Percentiles rank a stretch among this genome's conserved stretches.
These are phyloP conservation scores for Globisporangium barbulae DNA, from an alignment of 352 stramenopile species.

Conservation along the genomic window DNA sequence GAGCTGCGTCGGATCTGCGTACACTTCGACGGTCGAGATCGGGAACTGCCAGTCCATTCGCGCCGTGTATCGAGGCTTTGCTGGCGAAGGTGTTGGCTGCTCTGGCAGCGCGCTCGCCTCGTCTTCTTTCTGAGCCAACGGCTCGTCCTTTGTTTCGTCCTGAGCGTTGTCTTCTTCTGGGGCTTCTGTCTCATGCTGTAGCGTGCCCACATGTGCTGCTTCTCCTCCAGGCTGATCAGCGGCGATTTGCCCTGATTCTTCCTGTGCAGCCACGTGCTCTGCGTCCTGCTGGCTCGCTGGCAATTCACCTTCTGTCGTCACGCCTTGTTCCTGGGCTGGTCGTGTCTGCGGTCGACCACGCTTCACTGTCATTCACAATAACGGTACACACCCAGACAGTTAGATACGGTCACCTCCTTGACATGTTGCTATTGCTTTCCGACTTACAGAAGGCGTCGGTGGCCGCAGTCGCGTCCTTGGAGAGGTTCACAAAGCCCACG, in stretches of 20 bases:
- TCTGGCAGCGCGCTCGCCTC: conserved; percentile 9
- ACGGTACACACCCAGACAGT: not conserved
- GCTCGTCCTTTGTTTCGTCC: not conserved
- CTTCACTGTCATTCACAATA: conserved; percentile 12
- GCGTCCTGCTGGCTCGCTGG: not conserved
- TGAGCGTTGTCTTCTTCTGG: not conserved
- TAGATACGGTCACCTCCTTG: not conserved
- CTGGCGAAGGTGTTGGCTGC: not conserved
- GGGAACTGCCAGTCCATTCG: conserved; percentile 66
- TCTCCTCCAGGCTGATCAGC: not conserved
- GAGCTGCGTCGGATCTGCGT: conserved; percentile 41
- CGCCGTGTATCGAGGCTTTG: conserved; percentile 46
- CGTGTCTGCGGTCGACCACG: conserved; percentile 4
- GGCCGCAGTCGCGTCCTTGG: conserved; percentile 60
- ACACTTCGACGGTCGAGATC: conserved; percentile 71
- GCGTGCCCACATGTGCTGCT: not conserved
- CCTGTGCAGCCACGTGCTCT: not conserved
- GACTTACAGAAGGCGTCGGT: conserved; percentile 78
- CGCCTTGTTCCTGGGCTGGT: not conserved
- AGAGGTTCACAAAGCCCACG: conserved; percentile 76
- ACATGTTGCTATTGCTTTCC: not conserved
- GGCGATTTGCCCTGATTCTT: not conserved
- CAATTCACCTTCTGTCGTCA: not conserved
- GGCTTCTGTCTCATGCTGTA: not conserved
- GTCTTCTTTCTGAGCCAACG: not conserved